Evolutionary conservation across 495 filamentous ascomycete genomes (phyloP).

Genomic region (Neurospora sp.): DNA sequence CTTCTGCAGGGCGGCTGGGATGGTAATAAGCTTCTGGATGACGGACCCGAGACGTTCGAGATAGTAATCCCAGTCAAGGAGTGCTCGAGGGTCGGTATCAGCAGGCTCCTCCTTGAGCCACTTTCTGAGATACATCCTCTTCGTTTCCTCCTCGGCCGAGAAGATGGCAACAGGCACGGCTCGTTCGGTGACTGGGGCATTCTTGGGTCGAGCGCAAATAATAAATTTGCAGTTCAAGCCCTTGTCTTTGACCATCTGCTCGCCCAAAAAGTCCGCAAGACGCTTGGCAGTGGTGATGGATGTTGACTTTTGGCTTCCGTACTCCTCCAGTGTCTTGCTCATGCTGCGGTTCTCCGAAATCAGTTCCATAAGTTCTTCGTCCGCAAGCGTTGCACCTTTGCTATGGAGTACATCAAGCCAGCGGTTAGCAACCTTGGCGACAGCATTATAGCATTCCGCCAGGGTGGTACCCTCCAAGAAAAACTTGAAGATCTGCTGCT

Average conservation of each 20-base stretch:
- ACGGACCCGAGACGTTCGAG: constrained; percentile 89
- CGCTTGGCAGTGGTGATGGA: constrained; percentile 97
- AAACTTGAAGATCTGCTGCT: constrained; percentile 98
- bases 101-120: constrained; percentile 92
- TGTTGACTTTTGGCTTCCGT: constrained; percentile 89
- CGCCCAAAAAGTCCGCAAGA: constrained; percentile 88
- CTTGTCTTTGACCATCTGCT: constrained; percentile 99
- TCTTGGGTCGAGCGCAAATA: constrained; percentile 77
- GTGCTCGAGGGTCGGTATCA: constrained; percentile 78
- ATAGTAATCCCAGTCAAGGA: constrained; percentile 97
- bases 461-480: constrained; percentile 86
- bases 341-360: constrained; percentile 99
- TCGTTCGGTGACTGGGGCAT: constrained; percentile 87
- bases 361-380: constrained; percentile 95
- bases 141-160: constrained; percentile 78
- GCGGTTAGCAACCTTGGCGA: constrained; percentile 88
- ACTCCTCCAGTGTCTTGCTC: constrained; percentile 92
- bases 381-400: constrained; percentile 75
- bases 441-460: constrained; percentile 78
- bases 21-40: constrained; percentile 97
- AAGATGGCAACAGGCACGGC: constrained; percentile 96
- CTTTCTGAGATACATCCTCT: constrained; percentile 81
- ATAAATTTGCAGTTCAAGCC: constrained; percentile 99
- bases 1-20: constrained; percentile 92
- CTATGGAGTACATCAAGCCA: constrained; percentile 93